These are phyloP conservation scores for Cryptococcus sp. DNA, from an alignment of 1,284 basidiomycete genomes.

Conservation along the genomic window DNA sequence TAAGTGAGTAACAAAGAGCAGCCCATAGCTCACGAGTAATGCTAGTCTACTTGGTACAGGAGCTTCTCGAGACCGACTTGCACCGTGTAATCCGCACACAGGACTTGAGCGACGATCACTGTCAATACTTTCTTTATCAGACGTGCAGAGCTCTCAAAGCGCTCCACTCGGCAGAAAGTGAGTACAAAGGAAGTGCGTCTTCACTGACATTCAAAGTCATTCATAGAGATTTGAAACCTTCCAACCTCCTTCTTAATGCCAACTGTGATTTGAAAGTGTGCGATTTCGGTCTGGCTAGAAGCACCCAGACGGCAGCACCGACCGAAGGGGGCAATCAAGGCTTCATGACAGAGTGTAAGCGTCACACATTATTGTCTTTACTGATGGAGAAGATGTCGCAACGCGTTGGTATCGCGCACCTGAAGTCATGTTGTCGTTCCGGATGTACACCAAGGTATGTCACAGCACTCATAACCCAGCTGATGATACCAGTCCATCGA, in stretches of 20 bases:
- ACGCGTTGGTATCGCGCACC: slow-evolving; percentile 89
- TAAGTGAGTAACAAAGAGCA: slow-evolving; percentile 49
- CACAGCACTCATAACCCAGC: slow-evolving; percentile 4
- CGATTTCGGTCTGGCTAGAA: slow-evolving; percentile 88
- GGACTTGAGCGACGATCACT: slow-evolving; percentile 84
- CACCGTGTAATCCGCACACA: slow-evolving; percentile 74
- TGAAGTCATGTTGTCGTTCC: slow-evolving; percentile 96
- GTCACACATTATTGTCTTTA: neutral
- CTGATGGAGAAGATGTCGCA: slow-evolving; percentile 68
- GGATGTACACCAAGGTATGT: slow-evolving; percentile 85
- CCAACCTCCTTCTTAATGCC: slow-evolving; percentile 90
- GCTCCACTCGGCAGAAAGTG: slow-evolving; percentile 76
- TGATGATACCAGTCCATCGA: slow-evolving; percentile 69
- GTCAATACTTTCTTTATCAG: slow-evolving; percentile 58
- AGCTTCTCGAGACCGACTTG: slow-evolving; percentile 75
- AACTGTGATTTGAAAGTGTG: slow-evolving; percentile 96
- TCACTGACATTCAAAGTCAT: slow-evolving; percentile 60
- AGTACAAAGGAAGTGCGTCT: slow-evolving; percentile 10
- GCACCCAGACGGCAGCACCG: slow-evolving; percentile 79
- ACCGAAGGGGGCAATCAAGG: slow-evolving; percentile 73
- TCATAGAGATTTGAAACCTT: slow-evolving; percentile 93
- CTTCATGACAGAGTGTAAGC: slow-evolving; percentile 71
- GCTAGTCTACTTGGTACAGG: slow-evolving; percentile 66
- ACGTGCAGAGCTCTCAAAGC: slow-evolving; percentile 92
- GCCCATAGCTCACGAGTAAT: neutral